A percentile compares a stretch with the other conserved stretches of the same genome.
phyloP scores from a whole-genome alignment of 2,329 filamentous ascomycete species.

The Pseudogymnoascus sp. region DNA sequence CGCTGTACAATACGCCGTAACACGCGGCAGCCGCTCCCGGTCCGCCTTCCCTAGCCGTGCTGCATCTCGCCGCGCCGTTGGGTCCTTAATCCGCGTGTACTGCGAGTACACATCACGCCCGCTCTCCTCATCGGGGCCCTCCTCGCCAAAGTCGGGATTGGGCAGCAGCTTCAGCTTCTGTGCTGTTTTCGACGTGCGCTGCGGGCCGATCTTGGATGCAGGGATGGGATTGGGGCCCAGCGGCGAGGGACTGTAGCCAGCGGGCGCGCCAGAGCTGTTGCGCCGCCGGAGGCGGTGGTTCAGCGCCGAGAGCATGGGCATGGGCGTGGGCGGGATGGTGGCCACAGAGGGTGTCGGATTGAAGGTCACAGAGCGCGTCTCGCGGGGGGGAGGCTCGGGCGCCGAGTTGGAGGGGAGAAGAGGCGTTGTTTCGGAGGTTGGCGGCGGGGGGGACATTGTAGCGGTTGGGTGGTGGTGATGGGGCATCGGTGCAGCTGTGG shows the following conservation, averaged over 20 bases:
- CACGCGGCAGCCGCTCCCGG: constrained; percentile 74
- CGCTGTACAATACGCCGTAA: constrained; percentile 95
- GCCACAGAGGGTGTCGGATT: constrained; percentile 61
- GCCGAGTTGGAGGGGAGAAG: not conserved
- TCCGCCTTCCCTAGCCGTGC: constrained; percentile 91
- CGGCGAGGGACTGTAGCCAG: constrained; percentile 32
- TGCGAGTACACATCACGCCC: constrained; percentile 95
- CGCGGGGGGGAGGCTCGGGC: constrained; percentile 16
- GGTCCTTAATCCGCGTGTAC: constrained; percentile 95
- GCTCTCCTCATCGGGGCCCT: constrained; percentile 76
- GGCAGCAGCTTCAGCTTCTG: constrained; percentile 97
- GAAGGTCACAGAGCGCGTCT: constrained; percentile 54
- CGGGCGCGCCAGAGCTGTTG: constrained; percentile 68
- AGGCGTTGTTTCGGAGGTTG: constrained; percentile 9
- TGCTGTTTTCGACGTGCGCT: constrained; percentile 88
- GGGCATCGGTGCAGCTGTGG: not conserved
- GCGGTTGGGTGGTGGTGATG: constrained; percentile 2
- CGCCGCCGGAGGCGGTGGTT: constrained; percentile 83
- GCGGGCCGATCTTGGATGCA: constrained; percentile 75
- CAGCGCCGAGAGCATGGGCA: constrained; percentile 65
- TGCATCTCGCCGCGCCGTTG: constrained; percentile 84
- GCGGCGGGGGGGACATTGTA: not conserved
- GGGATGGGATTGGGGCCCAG: constrained; percentile 30
- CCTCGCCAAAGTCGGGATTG: constrained; percentile 75
- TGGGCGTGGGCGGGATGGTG: constrained; percentile 39